These are phyloP conservation scores for Symbiodinium pilosum DNA, from an alignment of 73 alveolate genomes.

Conservation along the genomic window DNA sequence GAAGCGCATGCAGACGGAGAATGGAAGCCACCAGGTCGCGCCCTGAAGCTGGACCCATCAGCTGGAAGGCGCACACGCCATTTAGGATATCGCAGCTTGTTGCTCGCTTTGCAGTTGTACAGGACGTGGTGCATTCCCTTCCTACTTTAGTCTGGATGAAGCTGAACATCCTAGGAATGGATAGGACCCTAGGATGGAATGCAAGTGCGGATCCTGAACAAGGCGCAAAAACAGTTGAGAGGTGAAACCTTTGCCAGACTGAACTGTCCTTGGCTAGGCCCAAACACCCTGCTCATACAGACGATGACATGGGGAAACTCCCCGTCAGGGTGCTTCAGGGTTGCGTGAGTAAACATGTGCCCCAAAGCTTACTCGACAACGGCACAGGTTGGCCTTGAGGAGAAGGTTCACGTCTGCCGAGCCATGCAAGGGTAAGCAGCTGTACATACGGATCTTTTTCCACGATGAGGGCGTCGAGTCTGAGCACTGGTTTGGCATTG, in stretches of 20 bases:
- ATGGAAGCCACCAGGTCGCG: neutral
- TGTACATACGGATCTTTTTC: neutral
- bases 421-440: neutral
- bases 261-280: too few relatives aligned
- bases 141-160: too few relatives aligned
- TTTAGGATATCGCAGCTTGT: neutral
- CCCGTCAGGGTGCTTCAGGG: too few relatives aligned
- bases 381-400: constrained; percentile 9
- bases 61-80: neutral
- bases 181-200: too few relatives aligned
- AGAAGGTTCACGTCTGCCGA: neutral
- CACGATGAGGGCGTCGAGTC: neutral
- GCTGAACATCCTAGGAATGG: too few relatives aligned
- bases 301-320: too few relatives aligned
- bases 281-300: too few relatives aligned
- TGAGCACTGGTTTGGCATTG: neutral
- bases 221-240: too few relatives aligned
- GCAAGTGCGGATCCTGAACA: too few relatives aligned
- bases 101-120: neutral
- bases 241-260: too few relatives aligned
- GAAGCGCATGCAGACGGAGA: neutral
- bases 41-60: neutral
- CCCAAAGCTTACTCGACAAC: too few relatives aligned
- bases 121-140: neutral
- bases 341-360: too few relatives aligned